A percentile compares a stretch with the other conserved stretches of the same genome.
These are phyloP conservation scores for Blastocystis sp. DNA, from an alignment of 352 stramenopile species.

Conservation along the genomic window DNA sequence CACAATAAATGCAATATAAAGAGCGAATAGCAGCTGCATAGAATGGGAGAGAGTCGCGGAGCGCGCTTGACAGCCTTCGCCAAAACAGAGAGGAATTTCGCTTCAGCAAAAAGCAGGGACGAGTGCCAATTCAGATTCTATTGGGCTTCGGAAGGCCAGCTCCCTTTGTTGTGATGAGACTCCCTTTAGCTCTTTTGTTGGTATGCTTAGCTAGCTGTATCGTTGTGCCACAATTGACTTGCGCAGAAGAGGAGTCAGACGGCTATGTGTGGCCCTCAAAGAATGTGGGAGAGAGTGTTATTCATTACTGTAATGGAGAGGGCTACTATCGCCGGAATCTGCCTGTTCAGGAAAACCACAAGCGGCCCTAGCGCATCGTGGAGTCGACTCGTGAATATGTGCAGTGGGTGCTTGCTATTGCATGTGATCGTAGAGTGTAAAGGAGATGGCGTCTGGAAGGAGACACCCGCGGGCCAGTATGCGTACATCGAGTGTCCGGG, in stretches of 20 bases:
- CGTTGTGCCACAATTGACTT: not conserved
- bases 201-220: slow-evolving; percentile 17
- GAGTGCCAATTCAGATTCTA: not conserved
- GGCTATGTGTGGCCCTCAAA: slow-evolving; percentile 25
- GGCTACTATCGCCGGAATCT: slow-evolving; percentile 48
- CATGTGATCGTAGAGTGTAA: slow-evolving; percentile 32
- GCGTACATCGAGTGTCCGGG: slow-evolving; percentile 39
- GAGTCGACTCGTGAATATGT: slow-evolving; percentile 42
- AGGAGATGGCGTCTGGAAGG: slow-evolving; percentile 28
- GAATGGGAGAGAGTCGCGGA: too few relatives aligned
- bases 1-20: too few relatives aligned
- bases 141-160: not conserved
- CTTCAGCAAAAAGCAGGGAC: not conserved
- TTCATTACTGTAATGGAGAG: slow-evolving; percentile 48
- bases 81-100: not conserved
- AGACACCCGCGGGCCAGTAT: slow-evolving; percentile 47
- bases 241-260: slow-evolving; percentile 19
- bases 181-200: not conserved
- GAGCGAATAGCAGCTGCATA: too few relatives aligned
- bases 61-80: not conserved
- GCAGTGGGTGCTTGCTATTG: slow-evolving; percentile 3
- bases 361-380: not conserved
- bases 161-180: not conserved
- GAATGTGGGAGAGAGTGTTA: slow-evolving; percentile 15
- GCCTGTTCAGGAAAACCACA: slow-evolving; percentile 15